Conservation (phyloP, 441 rosid genomes). For the Theobroma grandiflorum region DNA sequence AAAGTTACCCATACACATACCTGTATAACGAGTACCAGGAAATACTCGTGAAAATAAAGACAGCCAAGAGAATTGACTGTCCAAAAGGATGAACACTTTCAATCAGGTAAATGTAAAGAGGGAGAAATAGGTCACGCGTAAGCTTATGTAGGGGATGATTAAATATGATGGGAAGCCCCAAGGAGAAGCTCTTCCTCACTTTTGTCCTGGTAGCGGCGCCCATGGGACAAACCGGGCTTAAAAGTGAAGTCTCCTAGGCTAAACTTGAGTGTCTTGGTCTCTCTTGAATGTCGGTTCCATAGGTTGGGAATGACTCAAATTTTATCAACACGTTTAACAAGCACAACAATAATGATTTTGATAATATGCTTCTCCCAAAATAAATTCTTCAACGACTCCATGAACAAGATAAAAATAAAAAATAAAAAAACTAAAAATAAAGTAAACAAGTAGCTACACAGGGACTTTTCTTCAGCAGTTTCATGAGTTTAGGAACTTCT, state of each 20-base stretch:
- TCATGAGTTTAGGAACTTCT: slow-evolving; percentile 21
- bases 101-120: background rate
- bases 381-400: slow-evolving; percentile 6
- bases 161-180: background rate
- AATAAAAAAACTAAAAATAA: background rate
- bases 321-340: background rate
- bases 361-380: background rate
- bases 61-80: background rate
- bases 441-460: background rate
- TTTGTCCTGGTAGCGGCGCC: background rate
- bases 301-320: background rate
- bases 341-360: background rate
- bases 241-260: background rate
- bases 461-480: slow-evolving; percentile 25
- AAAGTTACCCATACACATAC: background rate
- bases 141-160: background rate
- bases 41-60: background rate
- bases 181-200: background rate
- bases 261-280: background rate
- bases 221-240: background rate
- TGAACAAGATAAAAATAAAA: background rate
- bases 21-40: background rate
- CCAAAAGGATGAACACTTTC: background rate
- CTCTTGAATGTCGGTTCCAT: slow-evolving; percentile 1
- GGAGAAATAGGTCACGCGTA: background rate